A percentile compares a stretch with the other conserved stretches of the same genome.
Evolutionary conservation across 2,329 filamentous ascomycete species (phyloP).

Genomic region (Alternaria sp.): DNA sequence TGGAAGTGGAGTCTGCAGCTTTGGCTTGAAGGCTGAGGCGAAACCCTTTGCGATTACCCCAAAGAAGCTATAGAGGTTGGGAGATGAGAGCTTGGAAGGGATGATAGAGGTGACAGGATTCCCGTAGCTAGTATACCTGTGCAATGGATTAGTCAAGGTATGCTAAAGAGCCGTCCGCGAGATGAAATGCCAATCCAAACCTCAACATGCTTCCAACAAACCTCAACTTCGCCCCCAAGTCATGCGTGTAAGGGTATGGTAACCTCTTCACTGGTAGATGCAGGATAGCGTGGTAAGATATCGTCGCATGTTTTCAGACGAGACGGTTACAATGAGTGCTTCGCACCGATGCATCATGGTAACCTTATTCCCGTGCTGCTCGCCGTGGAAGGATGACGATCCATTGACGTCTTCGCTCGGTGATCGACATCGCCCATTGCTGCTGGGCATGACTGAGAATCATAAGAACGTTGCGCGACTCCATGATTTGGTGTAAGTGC

Average conservation of each 20-base stretch:
- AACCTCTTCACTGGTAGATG: not conserved
- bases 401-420: not conserved
- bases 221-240: not conserved
- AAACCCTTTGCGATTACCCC: constrained; percentile 1
- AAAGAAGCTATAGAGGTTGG: not conserved
- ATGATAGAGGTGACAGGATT: not conserved
- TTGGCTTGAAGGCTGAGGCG: constrained; percentile 1
- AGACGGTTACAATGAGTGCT: not conserved
- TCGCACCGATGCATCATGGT: not conserved
- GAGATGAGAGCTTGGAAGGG: not conserved
- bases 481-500: not conserved
- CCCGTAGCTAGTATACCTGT: not conserved
- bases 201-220: not conserved
- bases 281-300: not conserved
- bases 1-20: constrained; percentile 27
- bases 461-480: not conserved
- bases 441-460: not conserved
- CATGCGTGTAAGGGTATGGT: not conserved
- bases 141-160: not conserved
- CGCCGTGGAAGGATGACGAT: constrained; percentile 1
- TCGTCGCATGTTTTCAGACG: not conserved
- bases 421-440: not conserved
- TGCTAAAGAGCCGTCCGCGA: not conserved
- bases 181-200: not conserved
- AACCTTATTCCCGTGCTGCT: not conserved